Evolutionary conservation across 2,329 filamentous ascomycete genomes (phyloP), one percentile per base, ranked within the genome.

Genomic region (Chrysoporthe deuterocubensis): DNA sequence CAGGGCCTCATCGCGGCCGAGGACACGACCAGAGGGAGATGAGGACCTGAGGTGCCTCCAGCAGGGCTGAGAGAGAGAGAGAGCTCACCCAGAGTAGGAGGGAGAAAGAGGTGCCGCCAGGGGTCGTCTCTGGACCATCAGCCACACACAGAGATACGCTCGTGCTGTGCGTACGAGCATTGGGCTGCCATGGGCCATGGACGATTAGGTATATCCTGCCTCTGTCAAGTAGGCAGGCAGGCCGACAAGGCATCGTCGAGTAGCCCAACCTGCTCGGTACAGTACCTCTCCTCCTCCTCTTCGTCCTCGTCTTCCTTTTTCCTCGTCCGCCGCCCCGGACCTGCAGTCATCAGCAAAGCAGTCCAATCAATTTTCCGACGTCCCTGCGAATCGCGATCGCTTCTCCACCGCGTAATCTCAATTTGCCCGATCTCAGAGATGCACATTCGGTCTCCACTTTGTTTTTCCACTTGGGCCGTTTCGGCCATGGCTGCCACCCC

Each of bases 391-490:
- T 61, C 59, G 42, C 43, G 42, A 61, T 61, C 59, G 26, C 43
- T 57, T 16, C 32, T 57, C 54, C 54, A 57, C 54, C 34, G 3
- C 54, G 34, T n/a, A 37, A 40, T 54, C 50, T 54, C 50, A 34
- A 54, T 26, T 54, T 8, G 34, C 54, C 54, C 54, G 54, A 57
- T 57, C 54, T 57, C 26, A 34, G 40, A 26, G 16, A 43, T 44
- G 58, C 59, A 60, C 21, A 42, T 11, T 18, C 9, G 18, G n/a
- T 32, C 57, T 43, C 57, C 57, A 42, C 57, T 32, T 26, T 11
- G 14, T 48, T 61, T 32, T 61, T 61, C 59, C 59, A 61, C 59
- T 61, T 61, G 26, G 26, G 13, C 54, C 5, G 46, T 21, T 50
- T 50, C 46, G 46, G 46, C 46, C 46, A 50, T 50, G 37, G 37